phyloP scores from a whole-genome alignment of 345 rosid species.

The Microthlaspi erraticum region DNA sequence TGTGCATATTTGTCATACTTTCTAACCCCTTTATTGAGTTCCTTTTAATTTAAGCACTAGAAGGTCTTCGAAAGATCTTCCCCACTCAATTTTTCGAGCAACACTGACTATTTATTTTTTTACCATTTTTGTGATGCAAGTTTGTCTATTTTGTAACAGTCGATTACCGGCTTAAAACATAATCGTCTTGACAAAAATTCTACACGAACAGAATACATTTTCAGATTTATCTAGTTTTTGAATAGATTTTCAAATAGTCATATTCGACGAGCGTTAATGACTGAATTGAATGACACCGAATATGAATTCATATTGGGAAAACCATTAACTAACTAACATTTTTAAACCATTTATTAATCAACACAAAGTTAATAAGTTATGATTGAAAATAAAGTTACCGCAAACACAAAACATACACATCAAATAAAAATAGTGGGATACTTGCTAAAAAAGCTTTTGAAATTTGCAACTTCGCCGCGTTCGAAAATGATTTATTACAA shows the following conservation, averaged over 20 bases:
- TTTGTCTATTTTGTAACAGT: no score
- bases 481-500: not conserved
- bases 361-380: slow-evolving; percentile 7
- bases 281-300: not conserved
- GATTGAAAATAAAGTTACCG: not conserved
- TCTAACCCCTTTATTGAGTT: not conserved
- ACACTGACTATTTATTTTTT: no score
- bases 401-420: slow-evolving; percentile 9
- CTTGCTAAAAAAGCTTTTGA: not conserved
- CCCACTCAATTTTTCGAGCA: not conserved
- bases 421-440: not conserved
- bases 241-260: not conserved
- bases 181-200: no score
- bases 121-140: no score
- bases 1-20: not conserved
- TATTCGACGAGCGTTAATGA: not conserved
- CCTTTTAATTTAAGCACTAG: no score
- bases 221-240: no score
- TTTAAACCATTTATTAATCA: slow-evolving; percentile 1
- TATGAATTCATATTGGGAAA: not conserved
- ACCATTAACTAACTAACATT: not conserved
- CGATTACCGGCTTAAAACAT: no score
- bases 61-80: not conserved
- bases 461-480: no score
- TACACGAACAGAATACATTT: no score